These are phyloP conservation scores for Sordariomycetes sp. DNA, from an alignment of 2,329 filamentous ascomycete species.

Conservation along the genomic window DNA sequence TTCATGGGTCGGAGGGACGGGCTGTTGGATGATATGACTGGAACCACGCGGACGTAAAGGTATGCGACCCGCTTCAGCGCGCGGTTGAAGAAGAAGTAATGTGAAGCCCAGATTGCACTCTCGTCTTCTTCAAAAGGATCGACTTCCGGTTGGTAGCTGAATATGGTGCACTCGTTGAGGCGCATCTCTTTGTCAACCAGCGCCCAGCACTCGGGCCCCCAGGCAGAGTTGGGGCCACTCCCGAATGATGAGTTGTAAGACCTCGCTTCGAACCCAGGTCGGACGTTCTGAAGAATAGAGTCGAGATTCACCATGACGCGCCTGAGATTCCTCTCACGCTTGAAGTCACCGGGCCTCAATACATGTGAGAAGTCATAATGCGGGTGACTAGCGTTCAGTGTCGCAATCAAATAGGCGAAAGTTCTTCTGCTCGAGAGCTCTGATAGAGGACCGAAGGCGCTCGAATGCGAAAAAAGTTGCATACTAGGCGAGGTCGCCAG, in stretches of 20 bases:
- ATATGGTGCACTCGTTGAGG: slow-evolving; percentile 78
- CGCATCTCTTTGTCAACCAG: slow-evolving; percentile 92
- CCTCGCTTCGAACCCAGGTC: slow-evolving; percentile 48
- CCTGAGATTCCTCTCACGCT: slow-evolving; percentile 69
- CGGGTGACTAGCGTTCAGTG: slow-evolving; percentile 82
- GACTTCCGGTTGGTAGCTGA: slow-evolving; percentile 80
- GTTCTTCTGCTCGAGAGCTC: slow-evolving; percentile 83
- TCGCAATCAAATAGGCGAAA: slow-evolving; percentile 94
- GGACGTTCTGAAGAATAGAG: slow-evolving; percentile 77
- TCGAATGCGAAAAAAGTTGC: slow-evolving; percentile 64
- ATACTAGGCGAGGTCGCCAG: slow-evolving; percentile 54
- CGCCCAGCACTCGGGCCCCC: slow-evolving; percentile 88
- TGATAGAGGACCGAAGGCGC: slow-evolving; percentile 84
- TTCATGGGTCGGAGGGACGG: slow-evolving; percentile 33
- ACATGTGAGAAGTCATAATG: slow-evolving; percentile 96
- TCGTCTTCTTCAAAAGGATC: slow-evolving; percentile 90
- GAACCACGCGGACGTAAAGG: slow-evolving; percentile 84
- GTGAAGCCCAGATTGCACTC: slow-evolving; percentile 86
- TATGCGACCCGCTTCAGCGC: slow-evolving; percentile 87
- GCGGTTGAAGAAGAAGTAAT: slow-evolving; percentile 98
- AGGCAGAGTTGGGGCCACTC: slow-evolving; percentile 50
- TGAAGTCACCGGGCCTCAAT: slow-evolving; percentile 82
- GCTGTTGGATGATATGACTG: slow-evolving; percentile 57
- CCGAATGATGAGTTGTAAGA: slow-evolving; percentile 30
- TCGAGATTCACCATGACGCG: slow-evolving; percentile 82